Conservation (phyloP, 1,284 basidiomycete species). For the Austropuccinia psidii region DNA sequence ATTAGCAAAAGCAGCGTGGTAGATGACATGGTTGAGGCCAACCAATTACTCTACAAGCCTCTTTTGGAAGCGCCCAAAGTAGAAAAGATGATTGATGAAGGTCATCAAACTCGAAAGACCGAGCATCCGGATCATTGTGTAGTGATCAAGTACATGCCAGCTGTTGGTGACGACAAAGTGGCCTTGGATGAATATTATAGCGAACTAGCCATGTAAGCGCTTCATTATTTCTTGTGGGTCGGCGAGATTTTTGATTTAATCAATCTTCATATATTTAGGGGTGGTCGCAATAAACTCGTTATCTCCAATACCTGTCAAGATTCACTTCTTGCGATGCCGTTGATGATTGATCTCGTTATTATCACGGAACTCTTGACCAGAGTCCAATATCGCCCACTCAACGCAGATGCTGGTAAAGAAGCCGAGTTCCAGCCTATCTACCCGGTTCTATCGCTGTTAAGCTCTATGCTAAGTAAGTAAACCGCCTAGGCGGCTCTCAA, state of each 20-base stretch:
- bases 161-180: constrained; percentile 92
- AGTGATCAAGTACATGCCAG: constrained; percentile 62
- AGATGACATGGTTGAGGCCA: constrained; percentile 93
- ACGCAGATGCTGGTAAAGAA: neutral
- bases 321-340: constrained; percentile 86
- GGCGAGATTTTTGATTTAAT: neutral
- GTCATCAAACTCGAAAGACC: constrained; percentile 55
- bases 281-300: constrained; percentile 30
- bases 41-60: constrained; percentile 79
- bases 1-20: constrained; percentile 77
- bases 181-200: constrained; percentile 99
- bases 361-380: constrained; percentile 91
- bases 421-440: constrained; percentile 57
- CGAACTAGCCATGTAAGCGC: constrained; percentile 59
- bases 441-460: constrained; percentile 76
- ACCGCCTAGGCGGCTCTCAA: neutral
- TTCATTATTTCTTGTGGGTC: constrained; percentile 27
- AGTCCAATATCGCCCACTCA: constrained; percentile 57
- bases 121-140: constrained; percentile 97
- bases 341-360: constrained; percentile 89
- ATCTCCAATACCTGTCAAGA: constrained; percentile 55
- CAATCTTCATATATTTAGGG: neutral
- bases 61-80: constrained; percentile 45
- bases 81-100: constrained; percentile 40
- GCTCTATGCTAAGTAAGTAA: constrained; percentile 61